Conservation (phyloP, 2,329 filamentous ascomycete genomes). For the Talaromyces verruculosus region DNA sequence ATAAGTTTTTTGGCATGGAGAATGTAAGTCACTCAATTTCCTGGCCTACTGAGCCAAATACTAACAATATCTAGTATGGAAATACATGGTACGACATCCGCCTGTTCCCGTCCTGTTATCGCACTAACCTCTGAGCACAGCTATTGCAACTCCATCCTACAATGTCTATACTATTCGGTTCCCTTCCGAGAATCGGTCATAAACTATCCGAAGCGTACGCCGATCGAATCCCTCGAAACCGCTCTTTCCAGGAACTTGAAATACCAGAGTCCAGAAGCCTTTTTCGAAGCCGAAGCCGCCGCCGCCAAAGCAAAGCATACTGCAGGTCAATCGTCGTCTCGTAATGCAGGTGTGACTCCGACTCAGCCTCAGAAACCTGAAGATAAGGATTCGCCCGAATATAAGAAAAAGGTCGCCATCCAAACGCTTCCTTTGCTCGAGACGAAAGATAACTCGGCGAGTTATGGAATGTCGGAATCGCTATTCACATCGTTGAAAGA, state of each 20-base stretch:
- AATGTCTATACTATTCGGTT: constrained; percentile 93
- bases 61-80: constrained; percentile 68
- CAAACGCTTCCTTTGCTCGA: constrained; percentile 83
- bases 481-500: constrained; percentile 94
- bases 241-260: constrained; percentile 47
- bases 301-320: constrained; percentile 48
- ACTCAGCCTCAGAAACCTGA: constrained; percentile 69
- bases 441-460: constrained; percentile 74
- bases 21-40: constrained; percentile 66
- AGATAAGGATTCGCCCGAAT: constrained; percentile 93
- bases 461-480: constrained; percentile 91
- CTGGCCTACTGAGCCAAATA: constrained; percentile 2
- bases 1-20: constrained; percentile 98
- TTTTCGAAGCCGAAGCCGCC: constrained; percentile 51
- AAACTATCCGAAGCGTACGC: constrained; percentile 76
- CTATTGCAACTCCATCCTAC: constrained; percentile 97
- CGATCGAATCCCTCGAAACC: constrained; percentile 67
- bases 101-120: neutral
- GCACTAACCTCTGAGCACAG: constrained; percentile 49
- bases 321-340: constrained; percentile 33
- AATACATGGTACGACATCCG: constrained; percentile 78
- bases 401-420: constrained; percentile 96
- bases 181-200: constrained; percentile 92
- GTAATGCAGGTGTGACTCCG: constrained; percentile 55
- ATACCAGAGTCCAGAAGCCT: constrained; percentile 62